A percentile compares a stretch with the other conserved stretches of the same genome.
Evolutionary conservation across 2,329 filamentous ascomycete genomes (phyloP).

Genomic region (Aspergillus brasiliensis): DNA sequence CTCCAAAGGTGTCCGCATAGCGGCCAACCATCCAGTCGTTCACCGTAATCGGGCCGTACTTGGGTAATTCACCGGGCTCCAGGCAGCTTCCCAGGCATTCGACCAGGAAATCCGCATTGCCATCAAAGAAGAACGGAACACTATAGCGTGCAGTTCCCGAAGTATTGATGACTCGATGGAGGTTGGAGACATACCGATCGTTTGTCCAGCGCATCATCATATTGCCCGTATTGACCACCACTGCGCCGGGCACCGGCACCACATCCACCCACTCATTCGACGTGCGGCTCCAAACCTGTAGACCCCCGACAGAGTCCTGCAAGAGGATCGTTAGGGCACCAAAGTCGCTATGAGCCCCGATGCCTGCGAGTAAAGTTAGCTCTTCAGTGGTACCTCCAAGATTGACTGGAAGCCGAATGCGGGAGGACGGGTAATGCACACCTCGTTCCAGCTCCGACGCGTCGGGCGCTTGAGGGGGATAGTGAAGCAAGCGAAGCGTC

Average conservation of each 20-base stretch:
- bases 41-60: background rate
- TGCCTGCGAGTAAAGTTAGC: slow-evolving; percentile 22
- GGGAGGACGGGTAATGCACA: slow-evolving; percentile 1
- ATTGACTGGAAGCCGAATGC: background rate
- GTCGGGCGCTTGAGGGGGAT: slow-evolving; percentile 27
- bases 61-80: background rate
- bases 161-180: slow-evolving; percentile 40
- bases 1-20: slow-evolving; percentile 4
- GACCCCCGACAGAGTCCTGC: slow-evolving; percentile 54
- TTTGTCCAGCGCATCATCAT: slow-evolving; percentile 47
- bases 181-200: slow-evolving; percentile 35
- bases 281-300: slow-evolving; percentile 54
- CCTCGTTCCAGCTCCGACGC: slow-evolving; percentile 23
- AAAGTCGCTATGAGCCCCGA: slow-evolving; percentile 59
- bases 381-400: no score
- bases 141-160: slow-evolving; percentile 35
- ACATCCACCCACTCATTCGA: slow-evolving; percentile 51
- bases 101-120: slow-evolving; percentile 22
- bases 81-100: background rate
- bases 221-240: slow-evolving; percentile 57
- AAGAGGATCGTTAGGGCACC: slow-evolving; percentile 60
- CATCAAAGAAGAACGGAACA: slow-evolving; percentile 40
- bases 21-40: slow-evolving; percentile 1
- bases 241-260: slow-evolving; percentile 48
- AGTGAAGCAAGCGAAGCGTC: slow-evolving; percentile 28